Base-by-base conservation (phyloP, 768 basidiomycete genomes). In the Macrolepiota dolichaula region DNA sequence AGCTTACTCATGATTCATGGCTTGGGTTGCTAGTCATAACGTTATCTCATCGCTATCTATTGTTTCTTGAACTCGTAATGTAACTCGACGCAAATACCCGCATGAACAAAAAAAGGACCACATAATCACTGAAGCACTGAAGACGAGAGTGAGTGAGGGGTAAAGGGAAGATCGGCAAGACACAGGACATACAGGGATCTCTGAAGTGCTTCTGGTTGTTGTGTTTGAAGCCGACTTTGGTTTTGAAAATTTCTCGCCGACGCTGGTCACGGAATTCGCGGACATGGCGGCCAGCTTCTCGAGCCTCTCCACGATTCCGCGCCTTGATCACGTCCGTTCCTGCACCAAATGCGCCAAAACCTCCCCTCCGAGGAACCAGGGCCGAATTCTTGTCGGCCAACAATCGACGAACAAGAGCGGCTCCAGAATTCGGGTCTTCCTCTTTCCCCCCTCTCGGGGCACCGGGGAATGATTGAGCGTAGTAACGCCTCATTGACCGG, bases 301-400 rank as follows among this genome's bases (percentile, higher is more conserved):
- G 84, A 13, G 97, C 97, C 76, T 98, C 96, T 1, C 97, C 97
- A n/a, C 82, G 82, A 76, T 98, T 98, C 55, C 94, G 81, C 22
- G 94, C 96, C 71, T 89, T 92, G 63, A 98, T 83, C 10, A 95
- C 89, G 35, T 93, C 85, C 7, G 83, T 87, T 1, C 93, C 94
- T 10, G 75, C 75, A 1, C 96, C 96, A 68, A 81, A 95, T 2
- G 92, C 93, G 25, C 96, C 95, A 63, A 86, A 93, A 1, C 92
- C 95, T 38, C 92, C 95, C 66, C 81, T 88, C 12, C 85, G 77
- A 0, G 96, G 93, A 1, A 99, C 87, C 44, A 98, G 80, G 0
- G 89, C 91, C 0, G 88, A 85, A 67, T 93, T 88, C 69, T 91
- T 94, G 71, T 96, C 93, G 1, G 85, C 84, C 10, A 96, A 77